phyloP scores from a whole-genome alignment of 2,329 filamentous ascomycete genomes.

The Hymenoscyphus scutula region DNA sequence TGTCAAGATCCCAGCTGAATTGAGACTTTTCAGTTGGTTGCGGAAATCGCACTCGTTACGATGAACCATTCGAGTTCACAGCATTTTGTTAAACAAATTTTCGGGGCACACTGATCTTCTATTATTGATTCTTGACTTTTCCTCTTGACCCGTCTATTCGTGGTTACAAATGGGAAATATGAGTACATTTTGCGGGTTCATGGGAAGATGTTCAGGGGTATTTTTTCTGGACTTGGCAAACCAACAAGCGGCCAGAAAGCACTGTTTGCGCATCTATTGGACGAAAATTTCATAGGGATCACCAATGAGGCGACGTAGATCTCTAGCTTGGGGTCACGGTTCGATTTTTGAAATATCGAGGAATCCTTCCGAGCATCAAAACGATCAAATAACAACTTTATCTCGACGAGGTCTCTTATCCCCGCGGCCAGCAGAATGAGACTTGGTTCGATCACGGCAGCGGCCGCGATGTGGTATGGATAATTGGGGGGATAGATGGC shows the following conservation, averaged over 20 bases:
- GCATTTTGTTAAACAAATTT: neutral
- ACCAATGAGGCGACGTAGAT: constrained; percentile 23
- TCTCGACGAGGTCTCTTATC: neutral
- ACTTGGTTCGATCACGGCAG: constrained; percentile 12
- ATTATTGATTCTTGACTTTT: neutral
- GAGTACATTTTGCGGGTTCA: constrained; percentile 9
- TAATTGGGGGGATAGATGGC: constrained; percentile 9
- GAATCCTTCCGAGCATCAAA: constrained; percentile 1
- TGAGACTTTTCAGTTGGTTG: neutral
- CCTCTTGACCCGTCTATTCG: neutral
- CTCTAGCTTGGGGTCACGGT: constrained; percentile 16
- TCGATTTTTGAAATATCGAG: neutral
- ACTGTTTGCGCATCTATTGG: constrained; percentile 27
- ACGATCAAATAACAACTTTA: neutral
- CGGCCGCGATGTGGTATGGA: constrained; percentile 9
- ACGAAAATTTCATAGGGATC: constrained; percentile 18
- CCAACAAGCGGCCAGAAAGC: constrained; percentile 20
- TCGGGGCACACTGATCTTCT: neutral
- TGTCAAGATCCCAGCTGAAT: constrained; percentile 13
- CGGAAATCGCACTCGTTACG: neutral
- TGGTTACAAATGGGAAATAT: constrained; percentile 16
- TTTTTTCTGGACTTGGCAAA: constrained; percentile 13
- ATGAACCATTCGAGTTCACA: neutral
- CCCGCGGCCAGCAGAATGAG: neutral
- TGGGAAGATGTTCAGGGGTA: constrained; percentile 14